Conservation (phyloP, 2,329 filamentous ascomycete species). For the Hymenoscyphus albidus region DNA sequence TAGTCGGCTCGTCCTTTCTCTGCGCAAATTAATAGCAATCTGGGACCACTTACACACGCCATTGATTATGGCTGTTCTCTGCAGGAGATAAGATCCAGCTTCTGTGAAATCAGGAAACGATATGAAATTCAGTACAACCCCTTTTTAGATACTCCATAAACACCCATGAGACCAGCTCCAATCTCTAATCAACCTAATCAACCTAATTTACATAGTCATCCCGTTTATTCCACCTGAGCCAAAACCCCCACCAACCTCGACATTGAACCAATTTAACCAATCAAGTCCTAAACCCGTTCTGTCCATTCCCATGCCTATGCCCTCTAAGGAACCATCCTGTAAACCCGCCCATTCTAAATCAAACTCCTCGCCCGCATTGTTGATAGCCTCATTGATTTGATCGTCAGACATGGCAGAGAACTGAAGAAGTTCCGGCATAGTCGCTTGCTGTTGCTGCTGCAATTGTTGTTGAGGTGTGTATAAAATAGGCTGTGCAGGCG, state of each 20-base stretch:
- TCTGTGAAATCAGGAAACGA: too few species aligned
- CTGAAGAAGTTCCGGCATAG: conserved; percentile 46
- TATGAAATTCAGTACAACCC: too few species aligned
- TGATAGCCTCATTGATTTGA: conserved; percentile 63
- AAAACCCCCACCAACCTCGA: neutral
- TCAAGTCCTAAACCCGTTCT: conserved; percentile 3
- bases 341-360: conserved; percentile 35
- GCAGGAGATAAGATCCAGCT: too few species aligned
- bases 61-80: too few species aligned
- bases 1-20: too few species aligned
- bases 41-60: too few species aligned
- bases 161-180: neutral
- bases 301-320: conserved; percentile 2
- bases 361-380: conserved; percentile 57
- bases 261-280: conserved; percentile 8
- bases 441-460: neutral
- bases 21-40: too few species aligned
- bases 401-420: conserved; percentile 68
- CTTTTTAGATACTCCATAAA: too few species aligned
- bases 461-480: neutral
- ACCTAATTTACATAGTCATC: neutral
- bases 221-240: neutral
- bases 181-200: neutral
- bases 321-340: conserved; percentile 26
- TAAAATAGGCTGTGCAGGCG: neutral